Percentiles rank a stretch among this genome's conserved stretches.
phyloP scores from a whole-genome alignment of 768 basidiomycete species.

The Xerocomus brunneocitrinus region DNA sequence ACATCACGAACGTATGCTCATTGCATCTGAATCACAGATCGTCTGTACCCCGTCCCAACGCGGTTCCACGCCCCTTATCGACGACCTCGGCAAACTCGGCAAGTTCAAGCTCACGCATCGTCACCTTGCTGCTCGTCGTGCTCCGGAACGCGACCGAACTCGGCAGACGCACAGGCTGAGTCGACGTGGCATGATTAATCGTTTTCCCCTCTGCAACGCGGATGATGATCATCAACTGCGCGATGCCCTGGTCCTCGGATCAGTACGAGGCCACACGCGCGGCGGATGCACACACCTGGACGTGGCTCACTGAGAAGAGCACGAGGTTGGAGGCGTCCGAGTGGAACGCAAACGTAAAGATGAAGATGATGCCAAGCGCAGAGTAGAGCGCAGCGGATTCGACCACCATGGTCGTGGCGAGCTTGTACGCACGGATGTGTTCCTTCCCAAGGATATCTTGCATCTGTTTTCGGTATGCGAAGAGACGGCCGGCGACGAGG shows the following conservation, averaged over 20 bases:
- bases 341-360: conserved; percentile 26
- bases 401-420: conserved; percentile 30
- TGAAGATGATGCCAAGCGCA: conserved; percentile 25
- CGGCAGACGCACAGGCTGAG: neutral
- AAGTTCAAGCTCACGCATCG: neutral
- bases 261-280: neutral
- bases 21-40: too few species aligned
- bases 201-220: conserved; percentile 32
- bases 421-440: conserved; percentile 22
- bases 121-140: neutral
- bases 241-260: conserved; percentile 22
- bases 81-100: too few species aligned
- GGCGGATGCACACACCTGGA: conserved; percentile 22
- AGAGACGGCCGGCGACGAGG: conserved; percentile 28
- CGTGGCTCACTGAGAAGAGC: conserved; percentile 31
- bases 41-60: too few species aligned
- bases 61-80: too few species aligned
- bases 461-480: conserved; percentile 16
- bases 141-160: conserved; percentile 8
- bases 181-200: conserved; percentile 3
- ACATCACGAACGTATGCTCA: too few species aligned
- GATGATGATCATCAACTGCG: conserved; percentile 33
- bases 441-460: conserved; percentile 11
- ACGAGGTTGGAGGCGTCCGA: conserved; percentile 29
- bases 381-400: conserved; percentile 34